Conservation (phyloP, 2,329 filamentous ascomycete genomes). For the Teratosphaeria gauchensis region DNA sequence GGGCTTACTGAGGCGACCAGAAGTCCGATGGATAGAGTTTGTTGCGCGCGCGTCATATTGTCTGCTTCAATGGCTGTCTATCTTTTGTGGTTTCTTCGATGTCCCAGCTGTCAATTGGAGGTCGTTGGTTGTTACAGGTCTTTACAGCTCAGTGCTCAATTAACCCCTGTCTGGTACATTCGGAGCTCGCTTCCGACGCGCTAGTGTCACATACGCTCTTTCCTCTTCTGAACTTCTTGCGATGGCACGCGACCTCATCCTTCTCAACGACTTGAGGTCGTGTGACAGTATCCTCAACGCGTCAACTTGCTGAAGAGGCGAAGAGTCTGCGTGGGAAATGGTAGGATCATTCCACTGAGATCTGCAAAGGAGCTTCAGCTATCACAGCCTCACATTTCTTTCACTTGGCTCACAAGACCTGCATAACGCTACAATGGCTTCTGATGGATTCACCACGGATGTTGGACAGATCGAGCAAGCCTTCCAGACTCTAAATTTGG, state of each 20-base stretch:
- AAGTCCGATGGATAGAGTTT: constrained; percentile 80
- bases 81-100: background rate
- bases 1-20: constrained; percentile 72
- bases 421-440: background rate
- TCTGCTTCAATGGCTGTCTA: constrained; percentile 8
- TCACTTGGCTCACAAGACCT: background rate
- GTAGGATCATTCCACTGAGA: background rate
- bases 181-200: background rate
- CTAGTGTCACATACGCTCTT: background rate
- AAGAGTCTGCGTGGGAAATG: background rate
- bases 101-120: background rate
- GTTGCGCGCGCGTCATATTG: constrained; percentile 85
- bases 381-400: background rate
- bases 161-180: background rate
- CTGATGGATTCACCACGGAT: background rate
- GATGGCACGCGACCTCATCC: background rate
- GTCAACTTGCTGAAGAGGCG: background rate
- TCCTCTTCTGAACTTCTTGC: background rate
- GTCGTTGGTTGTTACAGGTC: background rate
- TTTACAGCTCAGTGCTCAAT: background rate
- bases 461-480: background rate
- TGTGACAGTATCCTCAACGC: background rate
- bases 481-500: background rate
- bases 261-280: background rate
- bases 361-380: no score